Percentiles rank a stretch among this genome's conserved stretches.
phyloP scores from a whole-genome alignment of 139 green algal species.

The Chlorella ohadii region DNA sequence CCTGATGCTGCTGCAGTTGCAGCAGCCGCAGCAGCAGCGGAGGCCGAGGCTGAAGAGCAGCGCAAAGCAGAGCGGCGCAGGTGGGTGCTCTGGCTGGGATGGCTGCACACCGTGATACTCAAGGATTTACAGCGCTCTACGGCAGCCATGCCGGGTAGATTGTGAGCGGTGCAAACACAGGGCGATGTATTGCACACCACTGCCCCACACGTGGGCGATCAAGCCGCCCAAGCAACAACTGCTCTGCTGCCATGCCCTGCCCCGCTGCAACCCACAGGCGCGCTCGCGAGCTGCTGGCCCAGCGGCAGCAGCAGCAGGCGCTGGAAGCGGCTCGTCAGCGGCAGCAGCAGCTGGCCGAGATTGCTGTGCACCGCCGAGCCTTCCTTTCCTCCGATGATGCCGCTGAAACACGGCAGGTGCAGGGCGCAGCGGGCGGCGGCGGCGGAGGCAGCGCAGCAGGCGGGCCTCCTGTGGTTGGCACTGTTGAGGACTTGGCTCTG shows the following conservation, averaged over 20 bases:
- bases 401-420: neutral
- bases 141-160: too few relatives aligned
- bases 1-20: neutral
- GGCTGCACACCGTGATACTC: too few relatives aligned
- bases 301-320: constrained; percentile 36
- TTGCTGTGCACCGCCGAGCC: constrained; percentile 21
- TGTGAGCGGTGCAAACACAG: too few relatives aligned
- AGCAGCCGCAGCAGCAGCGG: neutral
- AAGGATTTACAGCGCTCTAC: too few relatives aligned
- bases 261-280: neutral
- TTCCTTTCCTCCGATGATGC: constrained; percentile 15
- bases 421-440: neutral
- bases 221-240: too few relatives aligned
- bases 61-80: constrained; percentile 38
- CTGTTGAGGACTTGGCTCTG: constrained; percentile 11
- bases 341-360: constrained; percentile 27
- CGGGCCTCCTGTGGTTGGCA: neutral
- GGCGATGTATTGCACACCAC: too few relatives aligned
- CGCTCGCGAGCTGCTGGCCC: constrained; percentile 24
- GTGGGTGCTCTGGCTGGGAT: neutral
- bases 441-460: neutral
- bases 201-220: too few relatives aligned
- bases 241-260: neutral
- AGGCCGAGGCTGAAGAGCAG: constrained; percentile 15
- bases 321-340: constrained; percentile 27